A percentile compares a stretch with the other conserved stretches of the same genome.
These are phyloP conservation scores for Phytophthora syringae DNA, from an alignment of 352 stramenopile genomes.

Conservation along the genomic window DNA sequence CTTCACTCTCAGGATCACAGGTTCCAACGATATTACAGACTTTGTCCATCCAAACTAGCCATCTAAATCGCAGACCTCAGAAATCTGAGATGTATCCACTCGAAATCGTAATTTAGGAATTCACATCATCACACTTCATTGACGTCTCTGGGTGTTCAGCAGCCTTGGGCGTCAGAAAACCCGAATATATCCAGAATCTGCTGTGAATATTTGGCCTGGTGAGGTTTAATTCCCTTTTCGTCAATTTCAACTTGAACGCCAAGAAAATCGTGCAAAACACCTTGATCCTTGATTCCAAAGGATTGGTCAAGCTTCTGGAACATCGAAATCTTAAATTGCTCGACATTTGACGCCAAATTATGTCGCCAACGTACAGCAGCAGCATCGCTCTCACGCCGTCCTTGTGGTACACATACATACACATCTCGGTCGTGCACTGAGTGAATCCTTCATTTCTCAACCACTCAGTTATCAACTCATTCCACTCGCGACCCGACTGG, in stretches of 20 bases:
- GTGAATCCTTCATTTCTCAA: neutral
- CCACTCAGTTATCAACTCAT: neutral
- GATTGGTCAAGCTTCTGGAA: neutral
- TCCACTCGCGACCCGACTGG: conserved; percentile 4
- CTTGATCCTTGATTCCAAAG: neutral
- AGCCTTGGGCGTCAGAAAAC: neutral
- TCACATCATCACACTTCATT: too few relatives aligned
- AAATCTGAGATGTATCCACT: too few relatives aligned
- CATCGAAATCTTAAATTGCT: neutral
- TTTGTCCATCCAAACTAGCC: too few relatives aligned
- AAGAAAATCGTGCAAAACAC: neutral
- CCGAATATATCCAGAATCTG: neutral
- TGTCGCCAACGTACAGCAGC: neutral
- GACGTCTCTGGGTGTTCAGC: neutral
- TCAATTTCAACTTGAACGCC: neutral
- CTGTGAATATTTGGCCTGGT: neutral
- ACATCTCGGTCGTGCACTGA: neutral
- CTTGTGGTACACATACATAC: neutral
- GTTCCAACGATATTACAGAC: too few relatives aligned
- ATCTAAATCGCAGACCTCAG: too few relatives aligned
- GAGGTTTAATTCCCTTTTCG: neutral
- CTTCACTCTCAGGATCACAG: too few relatives aligned
- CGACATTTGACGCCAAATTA: neutral
- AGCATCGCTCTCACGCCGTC: neutral
- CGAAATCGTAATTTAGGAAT: too few relatives aligned